phyloP scores from a whole-genome alignment of 2,329 filamentous ascomycete genomes.

The Bisporella sp. region DNA sequence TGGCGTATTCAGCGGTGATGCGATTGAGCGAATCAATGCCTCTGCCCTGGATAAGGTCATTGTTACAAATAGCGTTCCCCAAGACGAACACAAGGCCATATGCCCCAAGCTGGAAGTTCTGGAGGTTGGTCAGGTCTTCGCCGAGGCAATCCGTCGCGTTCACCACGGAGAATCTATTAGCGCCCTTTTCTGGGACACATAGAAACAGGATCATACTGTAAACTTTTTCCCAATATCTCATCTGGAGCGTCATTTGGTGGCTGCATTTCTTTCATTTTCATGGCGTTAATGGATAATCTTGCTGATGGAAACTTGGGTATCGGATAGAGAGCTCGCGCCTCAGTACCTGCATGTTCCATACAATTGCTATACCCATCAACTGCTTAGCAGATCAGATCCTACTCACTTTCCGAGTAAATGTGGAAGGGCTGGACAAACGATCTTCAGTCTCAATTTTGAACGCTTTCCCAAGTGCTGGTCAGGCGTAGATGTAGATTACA shows the following conservation, averaged over 20 bases:
- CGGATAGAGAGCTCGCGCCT: conserved; percentile 12
- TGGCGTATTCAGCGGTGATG: conserved; percentile 90
- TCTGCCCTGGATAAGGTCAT: conserved; percentile 89
- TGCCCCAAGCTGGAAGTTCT: conserved; percentile 89
- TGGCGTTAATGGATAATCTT: conserved; percentile 10
- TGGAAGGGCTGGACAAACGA: conserved; percentile 16
- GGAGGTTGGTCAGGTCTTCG: conserved; percentile 86
- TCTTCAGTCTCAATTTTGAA: conserved; percentile 17
- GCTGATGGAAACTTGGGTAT: conserved; percentile 12
- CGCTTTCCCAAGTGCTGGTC: conserved; percentile 28
- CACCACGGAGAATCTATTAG: conserved; percentile 98
- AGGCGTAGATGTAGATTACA: no score
- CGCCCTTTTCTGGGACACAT: conserved; percentile 69
- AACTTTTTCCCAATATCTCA: conserved; percentile 9
- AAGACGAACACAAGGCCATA: conserved; percentile 67
- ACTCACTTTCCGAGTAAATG: conserved; percentile 16
- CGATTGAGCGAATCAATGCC: conserved; percentile 88
- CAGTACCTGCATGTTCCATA: conserved; percentile 15
- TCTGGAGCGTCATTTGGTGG: background rate
- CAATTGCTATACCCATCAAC: conserved; percentile 26
- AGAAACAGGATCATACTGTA: conserved; percentile 26
- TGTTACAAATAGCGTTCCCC: conserved; percentile 92
- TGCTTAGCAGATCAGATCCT: conserved; percentile 12
- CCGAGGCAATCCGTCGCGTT: conserved; percentile 89
- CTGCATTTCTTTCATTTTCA: conserved; percentile 8